Conservation (phyloP, 345 rosid species). For the Salix brachista region DNA sequence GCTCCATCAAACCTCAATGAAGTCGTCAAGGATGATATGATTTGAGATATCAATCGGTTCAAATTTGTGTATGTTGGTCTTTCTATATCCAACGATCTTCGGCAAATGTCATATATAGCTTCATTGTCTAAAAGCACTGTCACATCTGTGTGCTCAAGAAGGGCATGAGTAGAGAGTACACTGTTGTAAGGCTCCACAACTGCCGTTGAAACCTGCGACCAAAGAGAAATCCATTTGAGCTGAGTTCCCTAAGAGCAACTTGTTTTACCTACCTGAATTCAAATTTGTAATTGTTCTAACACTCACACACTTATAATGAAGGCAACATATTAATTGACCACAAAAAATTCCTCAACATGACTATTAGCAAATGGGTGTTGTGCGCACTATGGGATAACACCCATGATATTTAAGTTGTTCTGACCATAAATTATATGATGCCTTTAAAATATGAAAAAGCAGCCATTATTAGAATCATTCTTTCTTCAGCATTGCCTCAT, state of each 20-base stretch:
- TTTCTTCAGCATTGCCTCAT: background rate
- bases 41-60: constrained; percentile 36
- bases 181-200: constrained; percentile 41
- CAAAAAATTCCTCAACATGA: background rate
- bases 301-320: background rate
- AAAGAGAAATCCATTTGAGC: background rate
- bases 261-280: background rate
- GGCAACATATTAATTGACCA: background rate
- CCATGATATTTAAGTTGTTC: background rate
- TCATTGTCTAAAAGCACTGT: constrained; percentile 35
- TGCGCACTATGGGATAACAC: background rate
- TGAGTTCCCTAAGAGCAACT: background rate
- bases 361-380: background rate
- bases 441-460: background rate
- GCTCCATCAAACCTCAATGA: constrained; percentile 39
- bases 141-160: constrained; percentile 38
- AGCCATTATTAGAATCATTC: background rate
- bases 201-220: constrained; percentile 34
- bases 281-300: background rate
- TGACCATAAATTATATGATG: background rate
- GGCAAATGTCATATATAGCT: constrained; percentile 37
- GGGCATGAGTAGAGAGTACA: constrained; percentile 37
- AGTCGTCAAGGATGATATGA: constrained; percentile 35
- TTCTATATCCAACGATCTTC: constrained; percentile 33
- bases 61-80: constrained; percentile 37